Base-by-base conservation (phyloP, 2,329 filamentous ascomycete genomes). In the Calonectria pauciramosa region DNA sequence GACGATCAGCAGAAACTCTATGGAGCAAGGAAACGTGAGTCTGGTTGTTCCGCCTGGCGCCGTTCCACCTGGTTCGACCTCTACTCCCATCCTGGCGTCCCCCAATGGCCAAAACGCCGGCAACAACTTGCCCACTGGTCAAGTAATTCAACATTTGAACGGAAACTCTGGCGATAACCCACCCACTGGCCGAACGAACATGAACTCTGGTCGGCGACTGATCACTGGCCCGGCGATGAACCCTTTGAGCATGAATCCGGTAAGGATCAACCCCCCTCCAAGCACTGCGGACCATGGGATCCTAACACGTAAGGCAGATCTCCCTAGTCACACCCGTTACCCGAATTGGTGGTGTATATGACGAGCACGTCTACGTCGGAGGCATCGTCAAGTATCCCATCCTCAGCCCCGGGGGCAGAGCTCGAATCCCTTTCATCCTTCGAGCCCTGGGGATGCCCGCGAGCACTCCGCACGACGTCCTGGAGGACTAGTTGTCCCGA, bases 401-500 rank as follows among this genome's bases (percentile, higher is more conserved):
- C 20, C 44, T 47, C 51, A 60, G 26, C 41, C 52, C 41, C 28
- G 13, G 20, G 3, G 54, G 54, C 8, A 41, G 34, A 11, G 20
- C 28, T 11, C 68, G 54, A 9, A 20, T 70, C n/a, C 11, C 49
- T 0, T n/a, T 28, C 16, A 70, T 63, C 23, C 30, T 70, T 6
- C 5, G 23, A 14, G 28, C 68, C 18, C 56, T 70, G n/a, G 41
- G 41, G 16, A 51, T 70, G 54, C 51, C 54, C 10, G 28, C 36
- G 8, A 51, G 30, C 23, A 70, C 54, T 3, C n/a, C 54, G n/a
- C 14, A 32, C 4, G 11, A 23, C 52, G 30, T 20, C 23, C 69
- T 71, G n/a, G 47, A 80, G 56, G 11, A 20, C 16, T 76, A 73
- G 66, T 71, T 82, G 36, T 66, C 70, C 11, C 47, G 66, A 18